Evolutionary conservation across 2,329 filamentous ascomycete species (phyloP).

Genomic region (Geosmithia morbida): DNA sequence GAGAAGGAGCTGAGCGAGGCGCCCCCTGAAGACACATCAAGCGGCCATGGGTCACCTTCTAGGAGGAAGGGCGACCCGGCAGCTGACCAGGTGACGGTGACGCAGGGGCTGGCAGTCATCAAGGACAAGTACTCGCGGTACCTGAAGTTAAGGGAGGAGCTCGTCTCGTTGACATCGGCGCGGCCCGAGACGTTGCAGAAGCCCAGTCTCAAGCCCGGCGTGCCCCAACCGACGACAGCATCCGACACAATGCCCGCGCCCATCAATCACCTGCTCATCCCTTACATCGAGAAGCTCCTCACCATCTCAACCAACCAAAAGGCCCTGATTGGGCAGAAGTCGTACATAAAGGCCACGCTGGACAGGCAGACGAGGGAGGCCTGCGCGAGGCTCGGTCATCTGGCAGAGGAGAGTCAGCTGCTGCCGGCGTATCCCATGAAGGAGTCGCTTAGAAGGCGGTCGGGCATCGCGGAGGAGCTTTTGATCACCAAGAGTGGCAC

Average conservation of each 20-base stretch:
- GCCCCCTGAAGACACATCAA: conserved; percentile 17
- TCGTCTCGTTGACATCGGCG: conserved; percentile 26
- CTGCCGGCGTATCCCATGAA: conserved; percentile 35
- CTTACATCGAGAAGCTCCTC: conserved; percentile 40
- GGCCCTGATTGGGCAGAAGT: conserved; percentile 40
- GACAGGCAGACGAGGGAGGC: conserved; percentile 35
- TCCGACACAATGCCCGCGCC: conserved; percentile 3
- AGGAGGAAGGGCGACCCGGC: conserved; percentile 8
- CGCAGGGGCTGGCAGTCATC: conserved; percentile 28
- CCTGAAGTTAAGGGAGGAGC: conserved; percentile 28
- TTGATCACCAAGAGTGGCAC: conserved; percentile 16
- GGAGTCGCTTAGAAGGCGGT: conserved; percentile 15
- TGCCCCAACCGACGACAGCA: neutral
- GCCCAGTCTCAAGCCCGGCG: conserved; percentile 1
- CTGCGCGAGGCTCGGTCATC: conserved; percentile 32
- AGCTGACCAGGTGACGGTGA: conserved; percentile 14
- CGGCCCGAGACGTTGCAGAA: conserved; percentile 10
- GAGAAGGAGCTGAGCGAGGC: conserved; percentile 45
- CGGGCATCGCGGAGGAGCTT: conserved; percentile 29
- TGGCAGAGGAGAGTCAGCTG: conserved; percentile 48
- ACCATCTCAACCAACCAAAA: conserved; percentile 41
- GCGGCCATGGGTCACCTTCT: conserved; percentile 8
- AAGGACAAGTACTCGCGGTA: conserved; percentile 40
- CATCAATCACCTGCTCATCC: conserved; percentile 31
- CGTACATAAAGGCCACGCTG: conserved; percentile 36